phyloP scores from a whole-genome alignment of 1,139 yeast genomes.

The Blastobotrys raffinosifermentans region DNA sequence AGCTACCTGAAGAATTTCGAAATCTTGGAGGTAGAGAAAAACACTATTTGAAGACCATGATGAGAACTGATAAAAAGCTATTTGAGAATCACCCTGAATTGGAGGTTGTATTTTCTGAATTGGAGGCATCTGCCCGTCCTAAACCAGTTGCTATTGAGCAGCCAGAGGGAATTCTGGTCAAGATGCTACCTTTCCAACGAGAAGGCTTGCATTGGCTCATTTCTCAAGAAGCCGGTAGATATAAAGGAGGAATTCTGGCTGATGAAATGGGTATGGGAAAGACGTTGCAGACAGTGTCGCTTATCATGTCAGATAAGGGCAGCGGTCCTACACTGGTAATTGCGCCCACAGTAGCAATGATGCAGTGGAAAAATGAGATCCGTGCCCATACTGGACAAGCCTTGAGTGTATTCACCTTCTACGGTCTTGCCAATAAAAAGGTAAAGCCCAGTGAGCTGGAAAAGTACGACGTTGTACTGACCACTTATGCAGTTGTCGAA shows the following conservation, averaged over 20 bases:
- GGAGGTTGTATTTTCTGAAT: conserved; percentile 60
- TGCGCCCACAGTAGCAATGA: conserved; percentile 95
- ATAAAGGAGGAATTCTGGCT: conserved; percentile 89
- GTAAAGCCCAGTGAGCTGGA: conserved; percentile 46
- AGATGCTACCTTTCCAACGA: conserved; percentile 78
- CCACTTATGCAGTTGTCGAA: conserved; percentile 89
- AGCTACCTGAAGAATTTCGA: not conserved
- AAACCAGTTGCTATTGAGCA: conserved; percentile 60
- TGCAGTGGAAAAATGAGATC: conserved; percentile 97
- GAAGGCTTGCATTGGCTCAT: conserved; percentile 91
- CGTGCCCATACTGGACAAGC: conserved; percentile 71
- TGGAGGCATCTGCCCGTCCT: conserved; percentile 47
- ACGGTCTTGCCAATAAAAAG: conserved; percentile 73
- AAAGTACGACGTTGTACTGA: conserved; percentile 73
- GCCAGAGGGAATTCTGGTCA: conserved; percentile 71
- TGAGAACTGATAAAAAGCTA: conserved; percentile 46
- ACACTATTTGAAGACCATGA: conserved; percentile 7
- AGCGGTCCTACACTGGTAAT: conserved; percentile 74
- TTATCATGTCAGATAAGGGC: conserved; percentile 62
- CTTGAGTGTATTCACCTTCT: conserved; percentile 65
- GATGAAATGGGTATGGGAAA: conserved; percentile 99
- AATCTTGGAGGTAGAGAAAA: no score
- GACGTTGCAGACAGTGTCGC: conserved; percentile 88
- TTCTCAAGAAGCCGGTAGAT: conserved; percentile 72
- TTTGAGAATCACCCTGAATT: conserved; percentile 75